Evolutionary conservation across 345 rosid genomes (phyloP).

Genomic region (Bruguiera sexangula): DNA sequence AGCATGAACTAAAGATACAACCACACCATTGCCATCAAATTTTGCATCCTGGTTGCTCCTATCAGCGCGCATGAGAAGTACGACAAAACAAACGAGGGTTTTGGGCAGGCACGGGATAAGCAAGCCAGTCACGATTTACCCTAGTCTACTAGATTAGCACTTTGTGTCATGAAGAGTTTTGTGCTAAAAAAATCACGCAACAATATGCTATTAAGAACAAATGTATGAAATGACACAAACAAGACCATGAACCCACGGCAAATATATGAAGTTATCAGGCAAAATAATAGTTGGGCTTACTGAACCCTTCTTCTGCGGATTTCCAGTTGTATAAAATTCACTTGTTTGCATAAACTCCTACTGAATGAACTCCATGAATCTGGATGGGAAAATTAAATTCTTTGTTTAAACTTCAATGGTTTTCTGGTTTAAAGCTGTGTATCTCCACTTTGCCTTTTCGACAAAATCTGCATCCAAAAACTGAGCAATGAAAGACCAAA

Average conservation of each 20-base stretch:
- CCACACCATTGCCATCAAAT: neutral
- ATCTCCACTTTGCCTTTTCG: constrained; percentile 78
- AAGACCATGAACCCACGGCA: constrained; percentile 6
- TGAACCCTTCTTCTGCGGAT: neutral
- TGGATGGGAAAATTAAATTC: constrained; percentile 4
- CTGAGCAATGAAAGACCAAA: constrained; percentile 82
- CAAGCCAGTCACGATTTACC: neutral
- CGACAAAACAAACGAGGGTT: neutral
- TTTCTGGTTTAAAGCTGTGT: constrained; percentile 62
- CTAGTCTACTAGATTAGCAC: neutral
- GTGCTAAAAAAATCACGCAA: constrained; percentile 9
- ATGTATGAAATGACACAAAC: neutral
- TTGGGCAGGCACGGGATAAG: neutral
- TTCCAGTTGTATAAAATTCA: neutral
- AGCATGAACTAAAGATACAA: no score
- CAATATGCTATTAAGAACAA: neutral
- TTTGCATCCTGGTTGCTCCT: neutral
- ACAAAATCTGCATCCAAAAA: constrained; percentile 88
- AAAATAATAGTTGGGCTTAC: constrained; percentile 5
- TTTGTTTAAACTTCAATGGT: constrained; percentile 49
- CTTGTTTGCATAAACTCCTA: neutral
- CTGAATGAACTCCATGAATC: neutral
- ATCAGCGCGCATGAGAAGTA: neutral
- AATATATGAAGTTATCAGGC: neutral
- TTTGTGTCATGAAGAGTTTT: neutral